Evolutionary conservation across 2,329 filamentous ascomycete genomes (phyloP).

Genomic region (Ophiostoma tasmaniense): DNA sequence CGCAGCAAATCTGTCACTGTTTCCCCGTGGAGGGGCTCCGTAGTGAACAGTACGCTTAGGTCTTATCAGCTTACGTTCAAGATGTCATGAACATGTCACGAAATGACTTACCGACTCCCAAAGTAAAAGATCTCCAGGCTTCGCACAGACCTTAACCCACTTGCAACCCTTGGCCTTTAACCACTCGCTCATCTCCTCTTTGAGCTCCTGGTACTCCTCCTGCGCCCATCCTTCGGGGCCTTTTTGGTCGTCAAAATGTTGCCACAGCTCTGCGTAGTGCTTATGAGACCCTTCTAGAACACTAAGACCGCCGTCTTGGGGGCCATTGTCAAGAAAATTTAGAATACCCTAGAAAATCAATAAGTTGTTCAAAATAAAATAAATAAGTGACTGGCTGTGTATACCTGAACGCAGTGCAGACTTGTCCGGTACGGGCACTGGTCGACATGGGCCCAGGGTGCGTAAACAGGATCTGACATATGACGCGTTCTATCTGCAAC

Average conservation of each 20-base stretch:
- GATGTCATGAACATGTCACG: background rate
- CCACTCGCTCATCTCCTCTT: constrained; percentile 10
- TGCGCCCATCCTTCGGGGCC: background rate
- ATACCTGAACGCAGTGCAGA: constrained; percentile 7
- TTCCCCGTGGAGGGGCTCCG: background rate
- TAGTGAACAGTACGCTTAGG: background rate
- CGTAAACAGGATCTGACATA: constrained; percentile 2
- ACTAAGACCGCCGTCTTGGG: constrained; percentile 6
- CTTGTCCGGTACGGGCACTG: background rate
- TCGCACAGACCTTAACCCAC: constrained; percentile 9
- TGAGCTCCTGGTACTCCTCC: background rate
- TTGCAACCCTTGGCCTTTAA: constrained; percentile 5
- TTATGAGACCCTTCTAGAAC: constrained; percentile 5
- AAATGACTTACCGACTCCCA: constrained; percentile 7
- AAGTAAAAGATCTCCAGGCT: constrained; percentile 9
- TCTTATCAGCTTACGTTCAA: background rate
- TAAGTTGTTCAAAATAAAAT: background rate
- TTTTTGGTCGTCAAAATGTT: constrained; percentile 5
- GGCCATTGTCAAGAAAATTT: constrained; percentile 4
- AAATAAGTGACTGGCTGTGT: background rate
- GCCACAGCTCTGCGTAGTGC: constrained; percentile 2
- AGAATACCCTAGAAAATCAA: background rate
- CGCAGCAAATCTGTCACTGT: background rate
- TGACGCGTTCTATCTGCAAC: background rate
- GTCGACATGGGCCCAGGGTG: constrained; percentile 9